Evolutionary conservation across 805 yeast genomes (phyloP).

Genomic region (Metschnikowia santaceciliae): DNA sequence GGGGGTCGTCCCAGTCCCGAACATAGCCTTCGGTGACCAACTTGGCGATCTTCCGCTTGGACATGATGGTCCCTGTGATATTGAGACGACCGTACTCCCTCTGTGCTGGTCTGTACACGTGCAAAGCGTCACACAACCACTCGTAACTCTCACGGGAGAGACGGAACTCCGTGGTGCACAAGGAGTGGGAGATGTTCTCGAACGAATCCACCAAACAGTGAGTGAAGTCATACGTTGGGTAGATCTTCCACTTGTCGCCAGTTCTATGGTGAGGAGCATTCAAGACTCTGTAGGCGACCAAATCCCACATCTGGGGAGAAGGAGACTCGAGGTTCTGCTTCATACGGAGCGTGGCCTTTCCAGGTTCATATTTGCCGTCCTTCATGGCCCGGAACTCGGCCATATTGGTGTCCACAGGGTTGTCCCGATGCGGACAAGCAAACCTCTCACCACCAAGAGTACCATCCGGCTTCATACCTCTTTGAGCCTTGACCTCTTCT

Average conservation of each 20-base stretch:
- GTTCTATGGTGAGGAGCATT: slow-evolving; percentile 94
- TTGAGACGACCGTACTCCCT: slow-evolving; percentile 97
- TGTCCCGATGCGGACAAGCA: slow-evolving; percentile 73
- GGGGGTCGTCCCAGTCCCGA: slow-evolving; percentile 98
- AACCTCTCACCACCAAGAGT: slow-evolving; percentile 89
- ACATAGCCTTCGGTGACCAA: slow-evolving; percentile 78
- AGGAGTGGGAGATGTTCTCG: slow-evolving; percentile 92
- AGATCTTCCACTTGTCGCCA: slow-evolving; percentile 95
- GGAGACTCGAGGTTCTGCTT: slow-evolving; percentile 88
- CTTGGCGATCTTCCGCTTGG: slow-evolving; percentile 93
- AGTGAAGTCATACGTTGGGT: slow-evolving; percentile 98
- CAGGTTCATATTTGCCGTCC: slow-evolving; percentile 82
- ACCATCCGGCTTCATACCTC: slow-evolving; percentile 91
- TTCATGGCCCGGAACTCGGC: slow-evolving; percentile 85
- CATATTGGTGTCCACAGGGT: slow-evolving; percentile 70
- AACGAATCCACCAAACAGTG: slow-evolving; percentile 98
- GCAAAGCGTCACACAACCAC: slow-evolving; percentile 95
- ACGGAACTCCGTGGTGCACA: slow-evolving; percentile 94
- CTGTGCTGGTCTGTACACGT: slow-evolving; percentile 97
- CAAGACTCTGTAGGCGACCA: slow-evolving; percentile 93
- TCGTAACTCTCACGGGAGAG: slow-evolving; percentile 93
- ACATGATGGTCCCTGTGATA: slow-evolving; percentile 88
- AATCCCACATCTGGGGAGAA: slow-evolving; percentile 99
- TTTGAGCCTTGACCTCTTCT: slow-evolving; percentile 82
- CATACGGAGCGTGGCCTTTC: slow-evolving; percentile 95